These are phyloP conservation scores for Phaffia tasmanica DNA, from an alignment of 768 basidiomycete genomes.

Conservation along the genomic window DNA sequence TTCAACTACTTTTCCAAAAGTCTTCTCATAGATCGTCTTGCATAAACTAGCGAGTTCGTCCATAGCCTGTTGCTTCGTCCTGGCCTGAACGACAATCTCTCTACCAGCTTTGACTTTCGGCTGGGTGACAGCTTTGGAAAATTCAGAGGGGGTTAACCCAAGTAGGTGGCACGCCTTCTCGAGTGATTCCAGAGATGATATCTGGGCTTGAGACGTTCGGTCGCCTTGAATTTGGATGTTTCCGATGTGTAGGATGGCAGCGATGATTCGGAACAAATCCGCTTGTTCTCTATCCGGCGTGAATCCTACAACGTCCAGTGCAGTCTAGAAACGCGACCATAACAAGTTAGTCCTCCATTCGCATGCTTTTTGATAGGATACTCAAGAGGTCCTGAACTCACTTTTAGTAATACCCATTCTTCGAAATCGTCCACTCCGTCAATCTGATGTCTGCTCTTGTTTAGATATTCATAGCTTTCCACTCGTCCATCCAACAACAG, in stretches of 20 bases:
- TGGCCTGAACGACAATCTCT: constrained; percentile 91
- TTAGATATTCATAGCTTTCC: constrained; percentile 80
- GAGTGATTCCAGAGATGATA: constrained; percentile 42
- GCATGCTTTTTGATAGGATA: neutral
- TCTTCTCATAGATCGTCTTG: constrained; percentile 95
- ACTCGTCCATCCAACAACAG: constrained; percentile 62
- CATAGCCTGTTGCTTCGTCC: constrained; percentile 79
- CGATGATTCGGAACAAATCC: constrained; percentile 86
- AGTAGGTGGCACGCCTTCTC: constrained; percentile 72
- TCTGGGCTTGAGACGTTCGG: constrained; percentile 63
- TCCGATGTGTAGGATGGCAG: constrained; percentile 87
- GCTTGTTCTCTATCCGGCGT: constrained; percentile 61
- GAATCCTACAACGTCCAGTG: constrained; percentile 84
- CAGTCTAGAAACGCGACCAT: constrained; percentile 33
- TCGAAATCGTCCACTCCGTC: constrained; percentile 86
- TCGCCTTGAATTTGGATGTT: constrained; percentile 75
- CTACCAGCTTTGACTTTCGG: constrained; percentile 87
- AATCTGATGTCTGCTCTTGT: constrained; percentile 77
- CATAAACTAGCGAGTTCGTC: constrained; percentile 84
- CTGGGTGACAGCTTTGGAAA: constrained; percentile 73
- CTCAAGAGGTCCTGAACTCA: constrained; percentile 34
- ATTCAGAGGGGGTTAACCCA: constrained; percentile 75
- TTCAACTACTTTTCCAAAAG: constrained; percentile 85
- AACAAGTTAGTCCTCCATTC: neutral
- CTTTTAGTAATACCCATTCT: constrained; percentile 74